Base-by-base conservation (phyloP, 192 early-diverging fungal species). In the Phycomyces blakesleeanus region DNA sequence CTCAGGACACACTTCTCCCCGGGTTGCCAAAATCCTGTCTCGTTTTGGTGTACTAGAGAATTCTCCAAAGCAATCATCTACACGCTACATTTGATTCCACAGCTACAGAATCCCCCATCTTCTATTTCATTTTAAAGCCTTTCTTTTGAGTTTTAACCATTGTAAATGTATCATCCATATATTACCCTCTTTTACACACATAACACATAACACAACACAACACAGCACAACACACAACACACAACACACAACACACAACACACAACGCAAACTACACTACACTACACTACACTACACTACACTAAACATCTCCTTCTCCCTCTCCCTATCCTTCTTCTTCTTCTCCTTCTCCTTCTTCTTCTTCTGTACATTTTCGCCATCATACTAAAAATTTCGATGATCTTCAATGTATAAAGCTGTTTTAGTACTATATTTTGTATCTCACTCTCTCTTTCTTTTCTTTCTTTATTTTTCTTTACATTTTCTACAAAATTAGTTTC, bases 311-410 rank as follows among this genome's bases (percentile, higher is more conserved):
- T 41, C 14, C 14, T 41, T 41, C 14, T 41, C 14, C 14, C 40
- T 41, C 14, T 41, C 40, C 40, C 40, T 41, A 10, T 41, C 14
- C 14, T 6, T 41, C 14, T 10, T 41, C 14, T 41, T 10, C 40
- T 10, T 41, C 14, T 41, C 40, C 6, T 41, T 41, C 40, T 41
- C 40, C 14, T 41, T 47, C 15, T 12, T 47, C 18, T 47, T 47
- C 44, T 47, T 47, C 18, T 47, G 44, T 47, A 47, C 44, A 47
- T 47, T 14, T 47, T 47, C 18, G 18, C 44, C 44, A 47, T 47
- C 44, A 47, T 47, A 47, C 44, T 6, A 14, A 3, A 47, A 6
- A 3, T 14, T n/a, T n/a, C n/a, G n/a, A n/a, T n/a, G 12, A 47
- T 47, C 44, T 47, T n/a, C 18, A 47, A 47, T 47, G 44, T 47